Evolutionary conservation across 768 basidiomycete genomes (phyloP), one percentile per base, ranked within the genome.

Genomic region (Amanita thiersii): DNA sequence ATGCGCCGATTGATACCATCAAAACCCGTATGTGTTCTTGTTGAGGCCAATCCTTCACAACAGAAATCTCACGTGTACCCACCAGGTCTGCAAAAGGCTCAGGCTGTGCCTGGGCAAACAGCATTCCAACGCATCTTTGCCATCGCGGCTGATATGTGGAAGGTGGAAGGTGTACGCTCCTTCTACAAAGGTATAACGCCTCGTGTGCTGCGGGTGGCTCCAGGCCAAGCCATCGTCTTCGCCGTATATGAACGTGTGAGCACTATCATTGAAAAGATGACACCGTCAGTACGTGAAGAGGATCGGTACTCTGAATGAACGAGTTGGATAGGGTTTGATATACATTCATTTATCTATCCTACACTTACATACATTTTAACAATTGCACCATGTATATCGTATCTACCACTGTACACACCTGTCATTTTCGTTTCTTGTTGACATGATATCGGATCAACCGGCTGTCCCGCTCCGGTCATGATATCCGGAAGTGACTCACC

Each of bases 131-230:
- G 93, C 5, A 81, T 99, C 54, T 57, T 72, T 7, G 69, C 72
- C 21, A 93, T 99, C 45, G 82, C 89, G 21, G 63, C 65, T n/a
- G 90, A 90, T 35, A 96, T 98, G 91, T 97, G 91, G 84, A 76
- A 69, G 47, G 71, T 76, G 50, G 96, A 99, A 62, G 96, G 96
- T 4, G 67, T 84, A 11, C 63, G 63, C 32, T 90, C 93, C 40
- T 98, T 99, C 64, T 98, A 98, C 69, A 98, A 96, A 68, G 96
- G 96, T 14, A 97, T 99, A 58, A 97, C 93, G 0, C 96, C 96
- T 25, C 75, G 96, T 15, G 92, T 99, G 25, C 68, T 96, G 53
- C 79, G 96, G 40, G 96, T 99, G 33, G 96, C 96, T 2, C 96
- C 96, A 5, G 96, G 94, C 1, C 89, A 90, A 59, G 93, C 93